Evolutionary conservation across 805 yeast species (phyloP).

Genomic region (Kregervanrija delftensis): DNA sequence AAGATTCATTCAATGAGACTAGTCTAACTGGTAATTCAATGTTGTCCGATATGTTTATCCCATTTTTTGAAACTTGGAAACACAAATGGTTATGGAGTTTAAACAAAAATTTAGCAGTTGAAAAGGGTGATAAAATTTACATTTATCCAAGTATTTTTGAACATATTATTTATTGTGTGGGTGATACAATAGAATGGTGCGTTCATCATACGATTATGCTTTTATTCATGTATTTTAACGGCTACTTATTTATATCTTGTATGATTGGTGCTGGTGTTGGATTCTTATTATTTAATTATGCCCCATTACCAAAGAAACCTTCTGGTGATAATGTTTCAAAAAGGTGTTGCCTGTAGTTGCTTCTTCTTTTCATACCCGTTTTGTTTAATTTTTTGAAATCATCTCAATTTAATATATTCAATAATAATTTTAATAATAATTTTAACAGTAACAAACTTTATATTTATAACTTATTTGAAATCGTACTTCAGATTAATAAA

Average conservation of each 20-base stretch:
- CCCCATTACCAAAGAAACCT: constrained; percentile 3
- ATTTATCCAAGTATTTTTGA: constrained; percentile 14
- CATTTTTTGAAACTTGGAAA: constrained; percentile 8
- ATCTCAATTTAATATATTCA: constrained; percentile 1
- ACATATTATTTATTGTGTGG: constrained; percentile 8
- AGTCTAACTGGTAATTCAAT: neutral
- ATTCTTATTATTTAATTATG: constrained; percentile 10
- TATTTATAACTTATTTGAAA: too few species aligned
- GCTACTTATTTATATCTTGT: constrained; percentile 15
- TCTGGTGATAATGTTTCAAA: constrained; percentile 10
- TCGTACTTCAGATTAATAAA: too few species aligned
- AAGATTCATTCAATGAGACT: neutral
- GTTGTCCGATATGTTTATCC: constrained; percentile 6
- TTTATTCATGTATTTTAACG: constrained; percentile 16
- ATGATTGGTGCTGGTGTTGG: constrained; percentile 17
- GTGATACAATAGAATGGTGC: constrained; percentile 16
- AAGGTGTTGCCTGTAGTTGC: constrained; percentile 13
- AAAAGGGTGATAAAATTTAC: constrained; percentile 9
- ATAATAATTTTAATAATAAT: neutral
- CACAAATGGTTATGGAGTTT: constrained; percentile 14
- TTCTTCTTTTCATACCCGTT: neutral
- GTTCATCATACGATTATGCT: constrained; percentile 15
- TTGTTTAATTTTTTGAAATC: neutral
- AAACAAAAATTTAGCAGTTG: constrained; percentile 8
- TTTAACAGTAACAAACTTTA: neutral